Percentiles rank a stretch among this genome's conserved stretches.
These are phyloP conservation scores for Fraxinus quadrangulata DNA, from an alignment of 257 asterid genomes.

Conservation along the genomic window DNA sequence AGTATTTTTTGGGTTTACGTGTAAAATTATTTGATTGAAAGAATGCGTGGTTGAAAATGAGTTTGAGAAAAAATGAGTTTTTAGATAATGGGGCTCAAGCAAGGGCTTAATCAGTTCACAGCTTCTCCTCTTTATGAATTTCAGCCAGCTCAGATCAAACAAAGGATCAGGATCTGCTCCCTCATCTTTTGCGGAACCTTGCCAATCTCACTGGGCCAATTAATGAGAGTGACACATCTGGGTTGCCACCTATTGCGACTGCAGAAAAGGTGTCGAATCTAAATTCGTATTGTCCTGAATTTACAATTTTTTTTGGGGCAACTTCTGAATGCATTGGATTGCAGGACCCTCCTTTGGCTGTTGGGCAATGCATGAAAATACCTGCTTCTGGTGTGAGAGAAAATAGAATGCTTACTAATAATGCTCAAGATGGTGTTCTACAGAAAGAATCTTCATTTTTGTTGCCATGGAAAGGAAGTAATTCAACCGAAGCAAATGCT, in stretches of 20 bases:
- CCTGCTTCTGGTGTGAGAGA: conserved; percentile 28
- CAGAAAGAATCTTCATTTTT: conserved; percentile 34
- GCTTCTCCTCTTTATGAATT: conserved; percentile 22
- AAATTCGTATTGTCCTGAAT: not conserved
- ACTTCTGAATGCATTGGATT: conserved; percentile 29
- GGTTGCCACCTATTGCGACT: conserved; percentile 29
- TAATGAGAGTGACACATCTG: conserved; percentile 31
- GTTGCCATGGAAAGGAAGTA: conserved; percentile 39
- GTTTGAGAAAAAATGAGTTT: too few species aligned
- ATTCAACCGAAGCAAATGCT: conserved; percentile 37
- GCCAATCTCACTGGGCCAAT: conserved; percentile 38
- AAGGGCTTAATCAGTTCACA: not conserved
- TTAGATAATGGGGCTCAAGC: too few species aligned
- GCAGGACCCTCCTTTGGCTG: conserved; percentile 33
- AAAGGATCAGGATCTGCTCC: conserved; percentile 46
- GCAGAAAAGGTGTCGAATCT: conserved; percentile 40
- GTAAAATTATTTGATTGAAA: too few species aligned
- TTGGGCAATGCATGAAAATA: conserved; percentile 26
- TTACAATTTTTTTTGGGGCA: conserved; percentile 15
- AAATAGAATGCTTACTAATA: conserved; percentile 30
- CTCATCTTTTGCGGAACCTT: conserved; percentile 50
- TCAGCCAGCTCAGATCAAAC: conserved; percentile 51
- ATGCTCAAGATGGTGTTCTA: conserved; percentile 38
- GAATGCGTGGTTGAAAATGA: too few species aligned
- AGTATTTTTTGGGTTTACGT: too few species aligned